Conservation (phyloP, 768 basidiomycete genomes). For the Coprinopsis cinerea region DNA sequence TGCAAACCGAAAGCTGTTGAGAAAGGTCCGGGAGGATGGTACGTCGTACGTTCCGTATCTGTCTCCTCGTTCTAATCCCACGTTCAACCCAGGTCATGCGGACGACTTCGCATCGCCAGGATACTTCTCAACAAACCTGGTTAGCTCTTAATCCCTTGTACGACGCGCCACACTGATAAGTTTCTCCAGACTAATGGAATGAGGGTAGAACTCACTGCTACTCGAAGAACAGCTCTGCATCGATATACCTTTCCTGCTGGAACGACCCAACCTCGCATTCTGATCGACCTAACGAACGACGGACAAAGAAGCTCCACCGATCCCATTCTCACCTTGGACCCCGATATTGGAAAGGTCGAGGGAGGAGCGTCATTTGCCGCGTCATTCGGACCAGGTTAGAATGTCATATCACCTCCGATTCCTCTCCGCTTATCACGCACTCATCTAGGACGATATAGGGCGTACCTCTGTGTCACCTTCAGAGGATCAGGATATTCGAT, state of each 20-base stretch:
- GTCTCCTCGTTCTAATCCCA: too few species aligned
- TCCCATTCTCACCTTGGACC: conserved; percentile 43
- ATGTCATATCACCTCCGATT: background rate
- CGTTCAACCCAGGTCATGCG: conserved; percentile 35
- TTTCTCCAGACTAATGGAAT: conserved; percentile 42
- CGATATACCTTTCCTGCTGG: conserved; percentile 50
- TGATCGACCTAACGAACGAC: conserved; percentile 60
- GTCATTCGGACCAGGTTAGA: conserved; percentile 50
- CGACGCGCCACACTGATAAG: background rate
- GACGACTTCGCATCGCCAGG: conserved; percentile 62
- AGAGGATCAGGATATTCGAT: conserved; percentile 44
- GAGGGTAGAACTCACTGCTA: conserved; percentile 55
- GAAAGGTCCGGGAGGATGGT: conserved; percentile 50
- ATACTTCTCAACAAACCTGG: conserved; percentile 59
- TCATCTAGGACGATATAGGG: conserved; percentile 41
- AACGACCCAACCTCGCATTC: conserved; percentile 43
- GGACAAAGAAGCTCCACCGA: conserved; percentile 46
- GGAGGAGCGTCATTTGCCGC: conserved; percentile 45
- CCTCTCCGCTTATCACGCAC: background rate
- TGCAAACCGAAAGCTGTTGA: conserved; percentile 35
- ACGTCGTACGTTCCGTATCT: too few species aligned
- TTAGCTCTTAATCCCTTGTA: conserved; percentile 17
- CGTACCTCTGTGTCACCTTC: conserved; percentile 58
- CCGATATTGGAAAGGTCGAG: conserved; percentile 42
- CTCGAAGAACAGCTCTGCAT: conserved; percentile 53